Base-by-base conservation (phyloP, 495 filamentous ascomycete species). In the Aspergillus mulundensis region DNA sequence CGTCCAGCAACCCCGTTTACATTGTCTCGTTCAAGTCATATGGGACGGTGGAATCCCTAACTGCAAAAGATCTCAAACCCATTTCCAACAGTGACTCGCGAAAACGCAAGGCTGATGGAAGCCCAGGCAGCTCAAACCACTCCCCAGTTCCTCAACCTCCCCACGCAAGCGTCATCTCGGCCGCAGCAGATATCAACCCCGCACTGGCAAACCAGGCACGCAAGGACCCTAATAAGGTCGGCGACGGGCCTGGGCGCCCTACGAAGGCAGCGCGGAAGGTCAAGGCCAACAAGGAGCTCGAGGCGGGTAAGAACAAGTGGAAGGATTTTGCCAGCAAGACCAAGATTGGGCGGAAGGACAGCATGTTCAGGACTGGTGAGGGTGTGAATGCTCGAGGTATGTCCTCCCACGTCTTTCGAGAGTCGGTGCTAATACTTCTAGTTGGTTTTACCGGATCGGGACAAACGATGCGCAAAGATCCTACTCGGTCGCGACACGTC, bases 371-470 rank as follows among this genome's bases (percentile, higher is more conserved):
- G 23, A 96, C 92, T 2, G 89, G 88, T 0, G 90, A 95, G 23
- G 87, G 89, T 42, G 78, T 93, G 12, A 82, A 90, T 61, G 91
- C 89, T 44, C 80, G 90, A 86, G 92, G 92, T 96, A 75, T 55
- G 72, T 7, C 14, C 41, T 5, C 20, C 20, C 1, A 18, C n/a
- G 14, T 16, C 18, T 4, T 10, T 18, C n/a, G 8, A 18, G 15
- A 16, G 38, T 11, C 41, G 23, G 20, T 23, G 14, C 59, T 53
- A 24, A 54, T 28, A 30, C 6, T 39, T 53, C 41, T 60, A 96
- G 94, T 98, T 60, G 94, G 94, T 15, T 96, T 97, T 64, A 96
- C 91, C 15, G 94, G 94, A 39, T 96, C 91, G 39, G 94, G 94
- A 32, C 89, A 94, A 66, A 79, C 84, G 51, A 97, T 97, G 94